Base-by-base conservation (phyloP, 345 rosid genomes). In the Conringia planisiliqua region DNA sequence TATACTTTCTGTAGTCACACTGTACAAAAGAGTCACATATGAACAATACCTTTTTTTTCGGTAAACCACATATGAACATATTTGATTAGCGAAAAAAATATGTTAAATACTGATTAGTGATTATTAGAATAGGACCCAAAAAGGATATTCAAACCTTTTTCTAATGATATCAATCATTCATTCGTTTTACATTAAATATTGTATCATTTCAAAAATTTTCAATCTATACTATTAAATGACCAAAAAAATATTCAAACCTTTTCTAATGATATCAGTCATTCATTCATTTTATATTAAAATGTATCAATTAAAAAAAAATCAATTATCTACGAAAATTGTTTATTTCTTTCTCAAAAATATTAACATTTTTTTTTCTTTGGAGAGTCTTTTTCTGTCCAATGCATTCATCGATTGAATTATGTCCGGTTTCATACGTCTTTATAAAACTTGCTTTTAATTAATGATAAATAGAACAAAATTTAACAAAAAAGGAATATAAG, bases 111-210 rank as follows among this genome's bases (percentile, higher is more conserved):
- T 67, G 46, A 26, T 22, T 51, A n/a, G 6, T 50, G 47, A 67
- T 67, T 67, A 67, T 67, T 51, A 51, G 3, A n/a, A 36, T 51
- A 67, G 33, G 26, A 38, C 48, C 39, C 61, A 56, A 8, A 51
- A 24, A 30, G 22, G 38, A 17, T 48, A 22, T 26, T n/a, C 17
- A 51, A 22, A n/a, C 7, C 13, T 20, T 1, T 14, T 40, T 39
- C 8, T 12, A 0, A 62, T 62, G 13, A 12, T 62, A 40, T 51
- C 36, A 33, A 1, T 35, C 44, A 35, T 60, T 35, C 57, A 24
- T 24, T 50, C 30, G 32, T 22, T 22, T 24, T 22, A 51, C 7
- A 22, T 22, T 50, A 48, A 5, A 4, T 12, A 17, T 52, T 52
- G 10, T 12, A 54, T 2, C 8, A 54, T 1, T 2, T 13, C 16